A percentile compares a stretch with the other conserved stretches of the same genome.
Conservation (phyloP, 2,329 filamentous ascomycete species). For the Cladosporium colombiae region DNA sequence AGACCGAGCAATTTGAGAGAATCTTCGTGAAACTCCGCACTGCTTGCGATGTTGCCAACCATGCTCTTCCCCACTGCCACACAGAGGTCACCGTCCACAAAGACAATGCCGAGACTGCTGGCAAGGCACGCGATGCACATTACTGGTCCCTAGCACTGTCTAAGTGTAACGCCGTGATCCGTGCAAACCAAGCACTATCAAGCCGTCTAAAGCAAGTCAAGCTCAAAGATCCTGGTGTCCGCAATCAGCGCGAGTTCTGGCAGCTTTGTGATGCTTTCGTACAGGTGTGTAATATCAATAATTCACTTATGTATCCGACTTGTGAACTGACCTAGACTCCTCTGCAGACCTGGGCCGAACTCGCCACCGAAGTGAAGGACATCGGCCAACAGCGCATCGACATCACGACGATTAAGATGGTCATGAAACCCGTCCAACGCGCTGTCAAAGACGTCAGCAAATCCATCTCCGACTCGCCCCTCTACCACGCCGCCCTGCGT, state of each 20-base stretch:
- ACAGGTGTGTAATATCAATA: constrained; percentile 39
- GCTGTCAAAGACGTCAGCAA: constrained; percentile 78
- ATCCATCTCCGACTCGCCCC: constrained; percentile 67
- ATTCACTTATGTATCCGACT: neutral
- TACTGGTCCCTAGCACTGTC: constrained; percentile 71
- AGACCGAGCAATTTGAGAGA: constrained; percentile 81
- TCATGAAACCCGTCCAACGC: constrained; percentile 78
- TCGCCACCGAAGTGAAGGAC: constrained; percentile 62
- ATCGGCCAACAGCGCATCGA: constrained; percentile 35
- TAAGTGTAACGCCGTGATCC: constrained; percentile 69
- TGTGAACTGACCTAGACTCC: neutral
- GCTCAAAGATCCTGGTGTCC: constrained; percentile 76
- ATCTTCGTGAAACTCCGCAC: constrained; percentile 76
- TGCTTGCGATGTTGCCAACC: constrained; percentile 72
- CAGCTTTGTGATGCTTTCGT: constrained; percentile 74
- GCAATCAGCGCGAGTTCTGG: constrained; percentile 65
- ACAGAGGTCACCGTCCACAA: constrained; percentile 66
- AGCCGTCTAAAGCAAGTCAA: constrained; percentile 75
- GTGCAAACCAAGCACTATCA: constrained; percentile 73
- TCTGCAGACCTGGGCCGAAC: constrained; percentile 64
- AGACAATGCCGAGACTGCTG: constrained; percentile 59
- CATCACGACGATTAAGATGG: constrained; percentile 67
- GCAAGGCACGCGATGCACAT: constrained; percentile 44
- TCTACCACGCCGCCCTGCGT: constrained; percentile 56
- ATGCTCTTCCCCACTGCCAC: constrained; percentile 69